phyloP scores from a whole-genome alignment of 2,329 filamentous ascomycete species.

The Coniella vitis region DNA sequence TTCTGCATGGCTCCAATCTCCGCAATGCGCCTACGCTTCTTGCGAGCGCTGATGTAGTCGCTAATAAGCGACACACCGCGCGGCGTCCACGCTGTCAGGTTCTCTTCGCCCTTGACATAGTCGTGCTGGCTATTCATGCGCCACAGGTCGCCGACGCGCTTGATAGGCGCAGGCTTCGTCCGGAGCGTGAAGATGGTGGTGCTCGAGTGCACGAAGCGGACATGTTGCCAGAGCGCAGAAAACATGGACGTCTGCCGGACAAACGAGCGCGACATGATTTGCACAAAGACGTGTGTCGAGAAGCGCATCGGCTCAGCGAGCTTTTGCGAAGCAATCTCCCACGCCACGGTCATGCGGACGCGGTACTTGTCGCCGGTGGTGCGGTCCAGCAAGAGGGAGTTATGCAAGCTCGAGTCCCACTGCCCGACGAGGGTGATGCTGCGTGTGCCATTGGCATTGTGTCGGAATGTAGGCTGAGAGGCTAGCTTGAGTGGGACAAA shows the following conservation, averaged over 20 bases:
- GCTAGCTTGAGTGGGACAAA: slow-evolving; percentile 74
- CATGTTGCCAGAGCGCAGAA: slow-evolving; percentile 76
- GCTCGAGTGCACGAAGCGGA: slow-evolving; percentile 79
- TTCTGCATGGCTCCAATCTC: slow-evolving; percentile 74
- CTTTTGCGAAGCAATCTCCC: slow-evolving; percentile 79
- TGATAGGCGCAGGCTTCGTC: slow-evolving; percentile 82
- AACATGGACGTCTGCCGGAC: slow-evolving; percentile 83
- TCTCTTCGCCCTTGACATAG: slow-evolving; percentile 94
- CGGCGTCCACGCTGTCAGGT: slow-evolving; percentile 76
- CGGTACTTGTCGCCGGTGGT: slow-evolving; percentile 88
- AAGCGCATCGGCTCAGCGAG: slow-evolving; percentile 87
- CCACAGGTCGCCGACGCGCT: slow-evolving; percentile 89
- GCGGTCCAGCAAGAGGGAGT: slow-evolving; percentile 86
- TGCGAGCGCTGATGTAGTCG: slow-evolving; percentile 72
- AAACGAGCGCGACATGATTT: slow-evolving; percentile 78
- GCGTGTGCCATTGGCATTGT: slow-evolving; percentile 84
- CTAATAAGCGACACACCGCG: slow-evolving; percentile 85
- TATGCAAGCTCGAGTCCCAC: slow-evolving; percentile 94
- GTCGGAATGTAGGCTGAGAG: slow-evolving; percentile 69
- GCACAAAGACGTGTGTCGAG: slow-evolving; percentile 69
- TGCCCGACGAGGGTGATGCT: slow-evolving; percentile 83
- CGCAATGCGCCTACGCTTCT: slow-evolving; percentile 64
- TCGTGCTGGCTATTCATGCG: slow-evolving; percentile 91
- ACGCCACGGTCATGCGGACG: slow-evolving; percentile 79
- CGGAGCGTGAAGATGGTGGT: slow-evolving; percentile 81